These are phyloP conservation scores for Malus domestica DNA, from an alignment of 306 rosid species.

Conservation along the genomic window ASM211411v1 NC_041795.1:3603501-3604000, in stretches of 20 bases:
- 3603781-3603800: neutral
- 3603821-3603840: neutral
- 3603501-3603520: too few species aligned
- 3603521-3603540: too few species aligned
- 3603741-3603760: neutral
- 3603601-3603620: neutral
- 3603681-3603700: neutral
- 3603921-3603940: conserved; percentile 79
- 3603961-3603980: conserved; percentile 59
- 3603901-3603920: conserved; percentile 59
- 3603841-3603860: conserved; percentile 84
- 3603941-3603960: conserved; percentile 64
- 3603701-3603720: neutral
- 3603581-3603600: neutral
- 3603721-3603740: neutral
- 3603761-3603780: neutral
- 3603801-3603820: neutral
- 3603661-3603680: neutral
- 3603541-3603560: neutral
- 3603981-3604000: conserved; percentile 49
- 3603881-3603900: conserved; percentile 70
- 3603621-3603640: neutral
- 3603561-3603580: neutral
- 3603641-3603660: neutral
- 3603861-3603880: conserved; percentile 58